phyloP scores from a whole-genome alignment of 2,329 filamentous ascomycete species.

The Venturia asperata region DNA sequence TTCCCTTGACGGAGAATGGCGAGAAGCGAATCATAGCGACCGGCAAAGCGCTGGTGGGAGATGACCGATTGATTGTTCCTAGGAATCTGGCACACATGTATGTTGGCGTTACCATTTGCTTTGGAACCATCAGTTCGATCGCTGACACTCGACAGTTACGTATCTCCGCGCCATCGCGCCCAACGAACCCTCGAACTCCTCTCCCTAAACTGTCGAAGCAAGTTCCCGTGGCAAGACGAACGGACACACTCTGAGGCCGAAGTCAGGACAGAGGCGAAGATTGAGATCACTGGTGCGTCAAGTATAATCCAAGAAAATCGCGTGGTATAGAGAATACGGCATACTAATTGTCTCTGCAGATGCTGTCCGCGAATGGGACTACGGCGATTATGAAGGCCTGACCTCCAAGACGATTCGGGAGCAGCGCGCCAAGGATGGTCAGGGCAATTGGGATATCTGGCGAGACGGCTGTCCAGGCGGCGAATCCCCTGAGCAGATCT shows the following conservation, averaged over 20 bases:
- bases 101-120: constrained; percentile 26
- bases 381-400: constrained; percentile 56
- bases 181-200: constrained; percentile 88
- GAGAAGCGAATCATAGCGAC: constrained; percentile 52
- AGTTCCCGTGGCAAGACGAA: constrained; percentile 60
- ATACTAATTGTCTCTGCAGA: constrained; percentile 29
- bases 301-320: neutral
- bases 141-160: constrained; percentile 49
- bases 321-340: neutral
- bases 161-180: constrained; percentile 77
- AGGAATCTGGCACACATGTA: constrained; percentile 76
- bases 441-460: constrained; percentile 75
- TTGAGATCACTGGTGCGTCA: constrained; percentile 35
- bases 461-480: constrained; percentile 74
- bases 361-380: constrained; percentile 53
- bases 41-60: constrained; percentile 73
- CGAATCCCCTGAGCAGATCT: constrained; percentile 69
- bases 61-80: constrained; percentile 78
- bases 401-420: constrained; percentile 45
- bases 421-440: constrained; percentile 43
- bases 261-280: constrained; percentile 35
- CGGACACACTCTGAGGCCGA: constrained; percentile 23
- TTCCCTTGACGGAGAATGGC: constrained; percentile 74
- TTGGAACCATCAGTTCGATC: neutral
- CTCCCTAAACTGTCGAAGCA: constrained; percentile 60